Evolutionary conservation across 305 asterid genomes (phyloP).

Genomic region (Withania somnifera): DNA sequence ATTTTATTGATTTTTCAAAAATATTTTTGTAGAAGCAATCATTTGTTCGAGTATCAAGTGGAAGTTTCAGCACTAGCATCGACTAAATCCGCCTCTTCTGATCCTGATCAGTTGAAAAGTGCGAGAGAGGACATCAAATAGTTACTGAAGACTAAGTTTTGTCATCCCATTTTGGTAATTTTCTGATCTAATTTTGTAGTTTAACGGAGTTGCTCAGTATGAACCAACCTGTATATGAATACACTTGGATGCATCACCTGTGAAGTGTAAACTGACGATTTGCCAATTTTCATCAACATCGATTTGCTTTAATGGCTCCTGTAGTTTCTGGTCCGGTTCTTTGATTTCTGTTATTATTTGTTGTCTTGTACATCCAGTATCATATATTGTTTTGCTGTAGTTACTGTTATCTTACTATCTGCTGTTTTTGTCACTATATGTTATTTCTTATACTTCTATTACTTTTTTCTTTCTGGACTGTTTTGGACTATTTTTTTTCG

Average conservation of each 20-base stretch:
- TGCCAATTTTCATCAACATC: neutral
- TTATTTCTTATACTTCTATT: too few species aligned
- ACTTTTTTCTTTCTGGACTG: too few species aligned
- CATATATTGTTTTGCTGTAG: too few species aligned
- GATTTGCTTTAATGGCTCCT: neutral
- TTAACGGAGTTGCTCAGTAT: neutral
- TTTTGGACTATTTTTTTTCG: too few species aligned
- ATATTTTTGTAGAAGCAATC: slow-evolving; percentile 24
- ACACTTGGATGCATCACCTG: neutral
- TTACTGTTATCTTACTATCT: too few species aligned
- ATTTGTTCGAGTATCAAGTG: slow-evolving; percentile 25
- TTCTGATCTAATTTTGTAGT: neutral
- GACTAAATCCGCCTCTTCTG: slow-evolving; percentile 65
- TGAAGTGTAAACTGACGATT: neutral
- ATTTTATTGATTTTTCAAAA: too few species aligned
- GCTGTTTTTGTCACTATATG: too few species aligned
- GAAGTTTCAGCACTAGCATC: slow-evolving; percentile 40
- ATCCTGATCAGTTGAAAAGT: slow-evolving; percentile 66
- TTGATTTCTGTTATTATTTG: too few species aligned
- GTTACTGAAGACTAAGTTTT: slow-evolving; percentile 49
- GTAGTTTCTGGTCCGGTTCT: too few species aligned
- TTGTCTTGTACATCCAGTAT: too few species aligned
- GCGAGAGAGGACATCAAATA: slow-evolving; percentile 85
- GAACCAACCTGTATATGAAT: neutral
- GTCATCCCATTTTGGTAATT: slow-evolving; percentile 76